Conservation (phyloP, 495 filamentous ascomycete genomes). For the Pseudomonodictys pantanalensis region DNA sequence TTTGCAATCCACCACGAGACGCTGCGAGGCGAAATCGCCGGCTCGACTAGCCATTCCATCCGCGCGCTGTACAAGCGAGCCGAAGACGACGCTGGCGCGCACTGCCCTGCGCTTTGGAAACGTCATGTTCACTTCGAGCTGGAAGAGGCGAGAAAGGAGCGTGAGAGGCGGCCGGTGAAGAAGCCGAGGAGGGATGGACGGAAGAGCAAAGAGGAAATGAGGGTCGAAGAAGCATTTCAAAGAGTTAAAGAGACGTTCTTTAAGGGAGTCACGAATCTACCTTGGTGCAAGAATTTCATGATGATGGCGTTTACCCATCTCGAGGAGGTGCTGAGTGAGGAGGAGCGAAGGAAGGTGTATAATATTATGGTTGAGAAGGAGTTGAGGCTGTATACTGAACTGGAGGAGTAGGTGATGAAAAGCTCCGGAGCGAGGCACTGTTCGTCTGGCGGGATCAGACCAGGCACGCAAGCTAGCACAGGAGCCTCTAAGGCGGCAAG, state of each 20-base stretch:
- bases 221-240: constrained; percentile 5
- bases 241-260: constrained; percentile 38
- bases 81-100: constrained; percentile 24
- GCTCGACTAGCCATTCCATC: constrained; percentile 33
- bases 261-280: constrained; percentile 35
- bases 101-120: constrained; percentile 36
- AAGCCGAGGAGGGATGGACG: constrained; percentile 6
- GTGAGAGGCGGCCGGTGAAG: constrained; percentile 2
- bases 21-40: constrained; percentile 5
- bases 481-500: too few species aligned
- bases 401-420: too few species aligned
- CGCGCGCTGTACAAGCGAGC: constrained; percentile 34
- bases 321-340: constrained; percentile 39
- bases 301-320: constrained; percentile 35
- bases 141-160: neutral
- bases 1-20: constrained; percentile 68
- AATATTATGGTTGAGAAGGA: constrained; percentile 54
- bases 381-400: constrained; percentile 49
- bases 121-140: constrained; percentile 36
- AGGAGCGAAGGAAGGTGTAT: constrained; percentile 49
- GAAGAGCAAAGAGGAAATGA: constrained; percentile 14
- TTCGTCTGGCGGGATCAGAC: too few species aligned
- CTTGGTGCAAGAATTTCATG: constrained; percentile 48
- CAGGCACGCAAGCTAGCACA: too few species aligned
- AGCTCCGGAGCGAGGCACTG: too few species aligned